Percentiles rank a stretch among this genome's conserved stretches.
Evolutionary conservation across 176 grass and related monocot species (phyloP).

Genomic region (Areca catechu): DNA sequence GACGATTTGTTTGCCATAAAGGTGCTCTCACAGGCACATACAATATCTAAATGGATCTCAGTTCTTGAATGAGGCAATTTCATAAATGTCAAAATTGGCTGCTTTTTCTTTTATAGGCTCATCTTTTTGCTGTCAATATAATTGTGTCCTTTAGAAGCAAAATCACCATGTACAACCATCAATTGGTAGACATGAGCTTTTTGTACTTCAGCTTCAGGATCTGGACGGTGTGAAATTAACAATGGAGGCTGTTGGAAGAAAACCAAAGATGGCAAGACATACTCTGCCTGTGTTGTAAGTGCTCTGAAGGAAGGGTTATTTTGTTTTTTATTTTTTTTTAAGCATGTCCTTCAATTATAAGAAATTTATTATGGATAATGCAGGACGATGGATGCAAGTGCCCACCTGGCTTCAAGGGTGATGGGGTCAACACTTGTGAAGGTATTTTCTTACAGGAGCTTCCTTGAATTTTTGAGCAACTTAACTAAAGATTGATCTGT

Average conservation of each 20-base stretch:
- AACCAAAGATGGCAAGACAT: slow-evolving; percentile 40
- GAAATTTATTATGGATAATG: slow-evolving; percentile 6
- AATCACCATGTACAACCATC: too few species aligned
- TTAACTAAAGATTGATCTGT: too few species aligned
- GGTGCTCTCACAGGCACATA: too few species aligned
- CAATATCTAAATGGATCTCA: too few species aligned
- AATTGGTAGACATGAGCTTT: neutral
- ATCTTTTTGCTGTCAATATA: too few species aligned
- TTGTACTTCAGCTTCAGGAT: slow-evolving; percentile 59
- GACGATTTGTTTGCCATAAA: too few species aligned
- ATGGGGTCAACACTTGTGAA: slow-evolving; percentile 70
- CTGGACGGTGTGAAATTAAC: slow-evolving; percentile 73
- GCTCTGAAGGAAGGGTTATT: neutral
- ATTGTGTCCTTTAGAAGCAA: too few species aligned
- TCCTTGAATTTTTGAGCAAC: neutral
- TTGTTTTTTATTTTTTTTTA: slow-evolving; percentile 1
- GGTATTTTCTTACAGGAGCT: slow-evolving; percentile 23
- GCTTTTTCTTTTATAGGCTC: too few species aligned
- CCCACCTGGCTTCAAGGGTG: slow-evolving; percentile 70
- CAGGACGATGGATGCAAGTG: slow-evolving; percentile 89
- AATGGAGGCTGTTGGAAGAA: slow-evolving; percentile 97
- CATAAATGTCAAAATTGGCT: too few species aligned
- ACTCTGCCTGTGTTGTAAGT: slow-evolving; percentile 86
- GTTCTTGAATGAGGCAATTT: too few species aligned
- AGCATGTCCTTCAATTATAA: neutral